A percentile compares a stretch with the other conserved stretches of the same genome.
phyloP scores from a whole-genome alignment of 2,329 filamentous ascomycete species.

The Neurospora sp. region DNA sequence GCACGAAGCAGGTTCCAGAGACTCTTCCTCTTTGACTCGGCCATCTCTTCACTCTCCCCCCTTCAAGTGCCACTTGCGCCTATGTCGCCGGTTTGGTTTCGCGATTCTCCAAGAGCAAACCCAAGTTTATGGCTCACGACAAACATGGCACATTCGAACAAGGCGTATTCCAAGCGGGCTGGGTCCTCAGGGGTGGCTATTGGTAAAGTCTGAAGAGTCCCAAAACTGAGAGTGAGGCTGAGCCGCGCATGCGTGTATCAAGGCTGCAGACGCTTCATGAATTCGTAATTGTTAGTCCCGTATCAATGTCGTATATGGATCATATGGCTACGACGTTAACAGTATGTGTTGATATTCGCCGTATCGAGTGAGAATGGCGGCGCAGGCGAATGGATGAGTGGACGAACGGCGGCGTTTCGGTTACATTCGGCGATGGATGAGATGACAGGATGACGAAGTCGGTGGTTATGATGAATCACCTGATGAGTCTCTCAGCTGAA shows the following conservation, averaged over 20 bases:
- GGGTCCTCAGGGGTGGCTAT: neutral
- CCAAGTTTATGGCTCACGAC: neutral
- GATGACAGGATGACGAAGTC: neutral
- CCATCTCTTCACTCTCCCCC: conserved; percentile 7
- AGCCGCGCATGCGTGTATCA: neutral
- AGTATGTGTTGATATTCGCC: neutral
- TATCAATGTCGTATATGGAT: neutral
- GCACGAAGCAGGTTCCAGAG: conserved; percentile 42
- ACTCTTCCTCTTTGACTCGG: conserved; percentile 28
- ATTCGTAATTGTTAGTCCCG: neutral
- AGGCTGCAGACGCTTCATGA: neutral
- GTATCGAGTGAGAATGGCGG: neutral
- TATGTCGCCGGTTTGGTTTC: neutral
- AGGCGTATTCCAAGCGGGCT: neutral
- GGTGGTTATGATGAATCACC: neutral
- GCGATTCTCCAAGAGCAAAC: neutral
- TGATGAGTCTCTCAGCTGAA: neutral
- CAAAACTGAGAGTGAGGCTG: neutral
- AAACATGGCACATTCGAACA: neutral
- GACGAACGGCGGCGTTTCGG: neutral
- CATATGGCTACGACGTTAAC: neutral
- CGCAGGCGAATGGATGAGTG: neutral
- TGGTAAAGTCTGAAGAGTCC: neutral
- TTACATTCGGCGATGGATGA: neutral
- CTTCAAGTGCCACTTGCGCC: neutral